Base-by-base conservation (phyloP, 2,329 filamentous ascomycete species). In the Scedosporium aurantiacum region DNA sequence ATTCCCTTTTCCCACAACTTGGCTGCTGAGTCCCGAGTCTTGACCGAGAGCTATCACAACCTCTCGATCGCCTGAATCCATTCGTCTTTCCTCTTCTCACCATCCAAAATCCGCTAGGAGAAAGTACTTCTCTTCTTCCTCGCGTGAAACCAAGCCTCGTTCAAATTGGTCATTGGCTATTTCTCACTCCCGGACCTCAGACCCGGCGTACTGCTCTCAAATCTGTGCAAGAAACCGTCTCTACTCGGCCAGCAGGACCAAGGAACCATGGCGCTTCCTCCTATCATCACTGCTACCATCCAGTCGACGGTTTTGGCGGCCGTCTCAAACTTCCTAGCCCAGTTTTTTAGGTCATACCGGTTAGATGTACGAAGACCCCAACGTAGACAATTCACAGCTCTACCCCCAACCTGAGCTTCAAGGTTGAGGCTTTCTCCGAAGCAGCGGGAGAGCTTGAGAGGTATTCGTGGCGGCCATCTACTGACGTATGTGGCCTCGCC, bases 271-370 rank as follows among this genome's bases (percentile, higher is more conserved):
- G 55, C 63, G 37, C 45, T 63, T 5, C 75, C 82, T 2, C 80
- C 84, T 4, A 79, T 89, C 54, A 70, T 85, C 27, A 77, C 73
- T 59, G 82, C 83, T 37, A 88, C 84, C 4, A 67, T 87, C 58
- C 88, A 92, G 74, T 82, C 86, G 21, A 82, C 83, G 23, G 69
- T 84, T 37, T 78, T 93, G 41, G 83, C 81, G 64, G 82, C 82
- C 58, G 75, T 86, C 16, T 90, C 89, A 63, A 91, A 90, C 69
- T 70, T 91, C 27, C 73, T 93, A 57, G 90, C 89, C 8, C 90
- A 94, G 73, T 75, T 78, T 62, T 82, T 94, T 63, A 80, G 80
- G 6, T 81, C 86, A 6, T 86, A 87, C 67, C 81, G 80, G 67
- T 73, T 74, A 47, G 76, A 82, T 67, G 88, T 88, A 77, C 63